Percentiles rank a stretch among this genome's conserved stretches.
Conservation (phyloP, 371 early-diverging fungal genomes). For the Blakeslea trispora region DNA sequence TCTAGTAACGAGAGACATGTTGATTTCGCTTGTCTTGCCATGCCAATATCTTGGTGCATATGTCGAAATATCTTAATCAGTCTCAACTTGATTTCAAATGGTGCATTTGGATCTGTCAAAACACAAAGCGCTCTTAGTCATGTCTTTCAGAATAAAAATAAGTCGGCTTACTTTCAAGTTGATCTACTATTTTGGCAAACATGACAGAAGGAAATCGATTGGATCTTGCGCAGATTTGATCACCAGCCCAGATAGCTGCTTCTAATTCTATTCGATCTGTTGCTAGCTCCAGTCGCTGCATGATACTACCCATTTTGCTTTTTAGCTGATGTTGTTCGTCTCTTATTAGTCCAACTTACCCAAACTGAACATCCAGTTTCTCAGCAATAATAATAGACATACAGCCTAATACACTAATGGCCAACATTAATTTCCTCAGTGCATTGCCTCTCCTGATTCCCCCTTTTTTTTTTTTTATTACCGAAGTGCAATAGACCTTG, state of each 20-base stretch:
- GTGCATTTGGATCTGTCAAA: conserved; percentile 36
- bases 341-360: conserved; percentile 38
- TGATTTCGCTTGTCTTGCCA: conserved; percentile 53
- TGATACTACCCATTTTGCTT: no score
- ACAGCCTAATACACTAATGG: conserved; percentile 57
- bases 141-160: no score
- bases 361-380: conserved; percentile 58
- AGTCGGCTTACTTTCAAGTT: conserved; percentile 31
- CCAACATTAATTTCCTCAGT: no score
- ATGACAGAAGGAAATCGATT: conserved; percentile 54
- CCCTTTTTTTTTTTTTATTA: conserved; percentile 14
- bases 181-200: conserved; percentile 33
- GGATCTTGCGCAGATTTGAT: conserved; percentile 56
- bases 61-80: conserved; percentile 58
- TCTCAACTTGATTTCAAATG: conserved; percentile 43
- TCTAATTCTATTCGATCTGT: conserved; percentile 56
- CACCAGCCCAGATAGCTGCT: conserved; percentile 60
- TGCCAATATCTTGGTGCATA: conserved; percentile 60
- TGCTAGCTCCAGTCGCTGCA: conserved; percentile 46
- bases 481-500: conserved; percentile 59
- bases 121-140: no score
- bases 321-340: no score
- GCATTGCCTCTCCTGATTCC: no score
- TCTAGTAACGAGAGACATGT: conserved; percentile 48
- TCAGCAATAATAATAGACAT: conserved; percentile 58